Base-by-base conservation (phyloP, 2,329 filamentous ascomycete genomes). In the Bipolaris sorokiniana region DNA sequence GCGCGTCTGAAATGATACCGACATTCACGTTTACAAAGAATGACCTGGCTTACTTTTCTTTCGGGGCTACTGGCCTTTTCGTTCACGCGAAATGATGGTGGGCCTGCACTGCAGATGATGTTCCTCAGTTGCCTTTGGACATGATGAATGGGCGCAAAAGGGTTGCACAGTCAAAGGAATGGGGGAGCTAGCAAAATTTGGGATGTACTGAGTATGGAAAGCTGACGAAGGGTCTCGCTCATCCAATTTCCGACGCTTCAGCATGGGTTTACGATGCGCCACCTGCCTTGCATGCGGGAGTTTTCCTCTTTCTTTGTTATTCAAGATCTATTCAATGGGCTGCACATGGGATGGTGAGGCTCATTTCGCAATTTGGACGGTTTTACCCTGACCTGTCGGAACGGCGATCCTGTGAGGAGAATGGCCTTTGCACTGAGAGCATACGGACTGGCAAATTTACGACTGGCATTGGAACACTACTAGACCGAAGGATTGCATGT, bases 1-100 rank as follows among this genome's bases (percentile, higher is more conserved):
- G 70, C 72, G 73, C 71, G 68, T 70, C 70, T 70, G 70, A 74
- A 74, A 73, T 71, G 73, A 72, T 71, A 71, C 70, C 68, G 68
- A 73, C 72, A 70, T 72, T 71, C 70, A 64, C 66, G 59, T 63
- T 62, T 65, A 52, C 59, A 66, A 64, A 69, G 66, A 73, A 72
- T 73, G 71, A 68, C 69, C 61, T 69, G 66, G 65, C 67, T 68
- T 72, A 64, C 66, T 70, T 72, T 70, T 67, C 63, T 64, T 69
- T 67, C 63, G 63, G 65, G 71, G 59, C 61, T 62, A 53, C 61
- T 61, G 61, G 63, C 62, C 61, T 62, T 58, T 51, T 63, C 66
- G 66, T 69, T 67, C 62, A 56, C 60, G 63, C 67, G 67, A 72
- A 57, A 54, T 51, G 55, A 51, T 50, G 56, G 63, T 68, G 63